Evolutionary conservation across 345 rosid genomes (phyloP), one percentile per base, ranked within the genome.

Genomic region (Camelina laxa): DNA sequence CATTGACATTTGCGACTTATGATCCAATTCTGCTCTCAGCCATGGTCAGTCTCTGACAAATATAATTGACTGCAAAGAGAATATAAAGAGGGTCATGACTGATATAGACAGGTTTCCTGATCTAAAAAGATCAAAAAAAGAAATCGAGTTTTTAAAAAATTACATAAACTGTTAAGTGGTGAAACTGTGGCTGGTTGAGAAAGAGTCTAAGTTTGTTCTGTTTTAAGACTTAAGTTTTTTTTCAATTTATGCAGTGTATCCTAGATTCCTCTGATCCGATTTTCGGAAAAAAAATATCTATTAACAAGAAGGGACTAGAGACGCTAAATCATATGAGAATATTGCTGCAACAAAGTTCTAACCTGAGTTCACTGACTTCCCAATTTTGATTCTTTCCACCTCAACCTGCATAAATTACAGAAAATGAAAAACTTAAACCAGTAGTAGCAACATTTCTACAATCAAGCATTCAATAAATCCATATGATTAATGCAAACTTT

Each of bases 301-400:
- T 47, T 19, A n/a, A 44, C 6, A 54, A 55, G 65, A 69, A 47
- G 19, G 4, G 31, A 64, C 5, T 10, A 20, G 58, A 56, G 27
- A 64, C 9, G 71, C 60, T 36, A 44, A 44, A 62, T 22, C 16
- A 42, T 42, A 20, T 20, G 61, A 16, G n/a, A 9, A 19, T 1
- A 31, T 30, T 0, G 6, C 1, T 22, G 22, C 35, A 67, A 58
- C 5, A 68, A 75, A 30, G 11, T 38, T 6, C 76, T 39, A 71
- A 77, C 80, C 80, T 77, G 80, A 71, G 61, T n/a, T 56, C 45
- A 41, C 76, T 65, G 54, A 55, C 67, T 71, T 77, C 63, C 88
- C 88, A 65, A 90, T 82, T 77, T 92, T 91, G 72, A 92, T 90
- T 72, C 82, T 82, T 73, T 92, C 98, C 73, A 90, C 95, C 78